Conservation (phyloP, 768 basidiomycete species). For the Lactarius pseudohatsudake region DNA sequence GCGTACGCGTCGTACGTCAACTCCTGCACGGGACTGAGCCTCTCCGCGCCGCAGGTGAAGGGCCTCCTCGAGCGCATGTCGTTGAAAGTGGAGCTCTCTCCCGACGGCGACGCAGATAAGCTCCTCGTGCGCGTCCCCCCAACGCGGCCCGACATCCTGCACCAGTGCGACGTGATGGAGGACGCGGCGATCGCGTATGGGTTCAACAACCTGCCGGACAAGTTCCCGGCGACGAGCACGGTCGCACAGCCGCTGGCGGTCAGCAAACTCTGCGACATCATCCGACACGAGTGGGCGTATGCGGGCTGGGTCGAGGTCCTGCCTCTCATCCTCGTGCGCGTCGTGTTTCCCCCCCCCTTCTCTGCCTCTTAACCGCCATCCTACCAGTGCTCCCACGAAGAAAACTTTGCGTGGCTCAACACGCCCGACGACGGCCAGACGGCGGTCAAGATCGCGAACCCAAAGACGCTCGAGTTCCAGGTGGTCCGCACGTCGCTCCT, state of each 20-base stretch:
- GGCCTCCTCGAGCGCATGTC: conserved; percentile 84
- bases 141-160: conserved; percentile 98
- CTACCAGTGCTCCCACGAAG: conserved; percentile 91
- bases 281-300: conserved; percentile 88
- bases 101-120: conserved; percentile 54
- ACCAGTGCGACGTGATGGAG: conserved; percentile 98
- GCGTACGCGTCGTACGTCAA: conserved; percentile 92
- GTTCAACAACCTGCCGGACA: conserved; percentile 92
- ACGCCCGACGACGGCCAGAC: conserved; percentile 75
- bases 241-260: conserved; percentile 90
- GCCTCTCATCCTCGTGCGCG: conserved; percentile 83
- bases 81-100: conserved; percentile 54
- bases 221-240: conserved; percentile 91
- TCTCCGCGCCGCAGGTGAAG: conserved; percentile 64
- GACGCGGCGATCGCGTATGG: conserved; percentile 98
- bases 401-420: conserved; percentile 95
- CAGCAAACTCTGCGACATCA: conserved; percentile 85
- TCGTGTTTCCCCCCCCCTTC: no score
- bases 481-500: conserved; percentile 95
- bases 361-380: no score
- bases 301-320: conserved; percentile 96
- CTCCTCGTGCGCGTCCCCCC: conserved; percentile 78
- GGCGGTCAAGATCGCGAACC: conserved; percentile 92
- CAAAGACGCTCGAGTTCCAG: conserved; percentile 97
- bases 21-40: conserved; percentile 85